These are phyloP conservation scores for Astrocystis sublimbata DNA, from an alignment of 495 filamentous ascomycete genomes.

Conservation along the genomic window DNA sequence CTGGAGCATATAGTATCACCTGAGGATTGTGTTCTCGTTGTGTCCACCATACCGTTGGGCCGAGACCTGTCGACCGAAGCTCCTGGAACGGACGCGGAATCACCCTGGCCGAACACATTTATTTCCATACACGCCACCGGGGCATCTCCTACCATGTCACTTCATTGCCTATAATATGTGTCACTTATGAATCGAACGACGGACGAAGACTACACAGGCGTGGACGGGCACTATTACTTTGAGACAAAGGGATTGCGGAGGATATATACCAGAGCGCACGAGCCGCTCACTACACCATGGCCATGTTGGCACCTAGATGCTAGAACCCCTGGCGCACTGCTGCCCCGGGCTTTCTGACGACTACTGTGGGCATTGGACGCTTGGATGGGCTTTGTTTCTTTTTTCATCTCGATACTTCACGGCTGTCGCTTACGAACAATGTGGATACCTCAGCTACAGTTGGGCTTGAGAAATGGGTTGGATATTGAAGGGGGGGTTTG, in stretches of 20 bases:
- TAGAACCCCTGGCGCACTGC: neutral
- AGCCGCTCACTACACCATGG: slow-evolving; percentile 4
- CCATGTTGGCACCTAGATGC: neutral
- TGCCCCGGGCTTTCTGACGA: slow-evolving; percentile 6
- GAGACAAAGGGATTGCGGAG: neutral
- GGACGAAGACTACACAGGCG: slow-evolving; percentile 2
- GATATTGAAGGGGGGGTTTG: neutral
- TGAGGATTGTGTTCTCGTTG: slow-evolving; percentile 22
- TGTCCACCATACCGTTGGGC: slow-evolving; percentile 19
- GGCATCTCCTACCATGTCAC: slow-evolving; percentile 5
- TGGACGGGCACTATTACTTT: slow-evolving; percentile 1
- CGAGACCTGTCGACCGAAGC: slow-evolving; percentile 16
- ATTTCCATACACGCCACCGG: slow-evolving; percentile 5
- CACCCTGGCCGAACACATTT: slow-evolving; percentile 16
- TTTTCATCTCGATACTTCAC: slow-evolving; percentile 27
- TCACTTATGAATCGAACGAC: slow-evolving; percentile 16
- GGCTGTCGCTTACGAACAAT: slow-evolving; percentile 31
- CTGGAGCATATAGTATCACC: slow-evolving; percentile 39
- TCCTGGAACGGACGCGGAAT: slow-evolving; percentile 10
- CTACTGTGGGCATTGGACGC: slow-evolving; percentile 8
- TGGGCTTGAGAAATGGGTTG: slow-evolving; percentile 8
- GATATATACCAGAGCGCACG: slow-evolving; percentile 16
- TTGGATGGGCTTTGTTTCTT: slow-evolving; percentile 14
- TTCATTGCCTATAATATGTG: slow-evolving; percentile 19
- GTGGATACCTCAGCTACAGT: slow-evolving; percentile 21